Evolutionary conservation across 805 yeast genomes (phyloP).

Genomic region (Priceomyces castillae): DNA sequence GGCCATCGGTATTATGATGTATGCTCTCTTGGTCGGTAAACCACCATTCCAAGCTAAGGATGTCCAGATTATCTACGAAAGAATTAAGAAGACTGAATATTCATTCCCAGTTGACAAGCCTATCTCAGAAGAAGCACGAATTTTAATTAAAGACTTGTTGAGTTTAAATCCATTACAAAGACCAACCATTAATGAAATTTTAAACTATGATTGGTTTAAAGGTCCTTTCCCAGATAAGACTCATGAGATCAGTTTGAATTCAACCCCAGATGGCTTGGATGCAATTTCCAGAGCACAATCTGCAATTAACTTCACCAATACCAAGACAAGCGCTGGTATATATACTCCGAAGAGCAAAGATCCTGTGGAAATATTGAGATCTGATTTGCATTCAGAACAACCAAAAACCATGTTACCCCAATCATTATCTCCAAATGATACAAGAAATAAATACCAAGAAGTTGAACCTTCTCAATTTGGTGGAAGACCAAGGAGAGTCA

Average conservation of each 20-base stretch:
- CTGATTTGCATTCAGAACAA: slow-evolving; percentile 67
- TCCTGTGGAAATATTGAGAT: slow-evolving; percentile 67
- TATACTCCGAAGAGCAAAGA: slow-evolving; percentile 50
- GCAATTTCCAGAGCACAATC: slow-evolving; percentile 60
- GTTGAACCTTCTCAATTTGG: slow-evolving; percentile 42
- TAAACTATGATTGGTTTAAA: slow-evolving; percentile 82
- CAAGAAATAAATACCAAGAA: slow-evolving; percentile 82
- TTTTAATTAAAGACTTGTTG: slow-evolving; percentile 68
- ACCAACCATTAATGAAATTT: slow-evolving; percentile 75
- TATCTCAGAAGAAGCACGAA: slow-evolving; percentile 69
- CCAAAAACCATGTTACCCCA: slow-evolving; percentile 75
- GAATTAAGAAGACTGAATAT: slow-evolving; percentile 82
- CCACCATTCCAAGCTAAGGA: slow-evolving; percentile 98
- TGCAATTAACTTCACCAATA: slow-evolving; percentile 60
- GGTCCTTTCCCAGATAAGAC: slow-evolving; percentile 79
- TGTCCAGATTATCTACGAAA: slow-evolving; percentile 85
- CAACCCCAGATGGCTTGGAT: slow-evolving; percentile 56
- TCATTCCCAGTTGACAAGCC: slow-evolving; percentile 69
- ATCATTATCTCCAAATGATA: slow-evolving; percentile 89
- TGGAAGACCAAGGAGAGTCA: slow-evolving; percentile 32
- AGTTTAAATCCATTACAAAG: slow-evolving; percentile 76
- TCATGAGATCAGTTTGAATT: slow-evolving; percentile 58
- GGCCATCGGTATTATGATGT: slow-evolving; percentile 97
- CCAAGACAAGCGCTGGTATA: slow-evolving; percentile 65
- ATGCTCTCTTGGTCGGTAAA: slow-evolving; percentile 86